Evolutionary conservation across 257 asterid genomes (phyloP).

Genomic region (Sherardia arvensis): DNA sequence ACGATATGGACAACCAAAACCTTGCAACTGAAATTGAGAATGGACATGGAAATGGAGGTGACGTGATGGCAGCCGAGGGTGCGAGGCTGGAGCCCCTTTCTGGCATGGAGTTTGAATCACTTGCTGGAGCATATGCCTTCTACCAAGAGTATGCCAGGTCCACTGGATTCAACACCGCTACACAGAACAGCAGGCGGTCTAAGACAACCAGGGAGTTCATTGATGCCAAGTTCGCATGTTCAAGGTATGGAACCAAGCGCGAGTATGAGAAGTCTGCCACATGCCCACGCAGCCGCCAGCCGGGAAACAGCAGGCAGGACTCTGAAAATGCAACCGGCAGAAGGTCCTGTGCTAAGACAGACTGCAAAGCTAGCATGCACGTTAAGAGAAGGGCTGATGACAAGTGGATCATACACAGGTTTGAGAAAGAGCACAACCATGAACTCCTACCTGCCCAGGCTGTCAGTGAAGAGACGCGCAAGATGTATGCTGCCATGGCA

Average conservation of each 20-base stretch:
- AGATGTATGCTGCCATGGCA: conserved; percentile 96
- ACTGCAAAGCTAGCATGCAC: conserved; percentile 99
- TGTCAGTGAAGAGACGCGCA: conserved; percentile 84
- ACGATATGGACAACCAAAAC: conserved; percentile 46
- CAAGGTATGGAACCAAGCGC: conserved; percentile 92
- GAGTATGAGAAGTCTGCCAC: conserved; percentile 75
- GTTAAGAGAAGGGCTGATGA: conserved; percentile 90
- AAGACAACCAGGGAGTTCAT: conserved; percentile 86
- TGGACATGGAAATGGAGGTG: no score
- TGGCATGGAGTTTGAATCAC: conserved; percentile 96
- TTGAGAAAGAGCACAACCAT: conserved; percentile 93
- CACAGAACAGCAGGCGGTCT: conserved; percentile 90
- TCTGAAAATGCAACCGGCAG: conserved; percentile 82
- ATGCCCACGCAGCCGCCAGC: conserved; percentile 84
- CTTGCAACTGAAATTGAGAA: no score
- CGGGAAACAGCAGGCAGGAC: conserved; percentile 72
- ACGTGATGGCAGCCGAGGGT: no score
- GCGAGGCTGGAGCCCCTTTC: conserved; percentile 91
- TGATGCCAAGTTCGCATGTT: conserved; percentile 94
- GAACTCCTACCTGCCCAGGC: conserved; percentile 92
- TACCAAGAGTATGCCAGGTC: conserved; percentile 96
- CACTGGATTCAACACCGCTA: conserved; percentile 82
- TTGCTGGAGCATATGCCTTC: conserved; percentile 86
- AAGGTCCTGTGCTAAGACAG: conserved; percentile 84
- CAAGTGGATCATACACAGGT: conserved; percentile 90